Conservation (phyloP, 352 stramenopile genomes). For the Globisporangium megalacanthum region DNA sequence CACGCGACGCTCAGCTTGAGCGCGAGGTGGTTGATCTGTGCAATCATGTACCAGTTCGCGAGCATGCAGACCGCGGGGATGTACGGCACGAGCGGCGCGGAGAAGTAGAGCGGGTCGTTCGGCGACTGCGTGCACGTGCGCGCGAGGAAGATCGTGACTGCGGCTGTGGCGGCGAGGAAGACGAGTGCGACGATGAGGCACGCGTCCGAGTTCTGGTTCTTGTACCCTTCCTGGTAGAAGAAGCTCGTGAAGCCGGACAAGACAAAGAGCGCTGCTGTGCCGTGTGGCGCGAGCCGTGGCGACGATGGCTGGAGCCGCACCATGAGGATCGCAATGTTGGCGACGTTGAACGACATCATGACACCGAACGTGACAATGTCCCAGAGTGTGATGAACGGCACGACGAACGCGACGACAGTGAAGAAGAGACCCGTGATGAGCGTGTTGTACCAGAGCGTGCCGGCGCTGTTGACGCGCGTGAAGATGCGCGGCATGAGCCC, state of each 20-base stretch:
- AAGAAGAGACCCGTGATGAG: slow-evolving; percentile 64
- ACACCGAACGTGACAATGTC: slow-evolving; percentile 87
- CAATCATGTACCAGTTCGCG: slow-evolving; percentile 62
- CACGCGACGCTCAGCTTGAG: slow-evolving; percentile 35
- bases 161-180: slow-evolving; percentile 33
- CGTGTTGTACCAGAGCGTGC: slow-evolving; percentile 77
- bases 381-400: slow-evolving; percentile 78
- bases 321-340: slow-evolving; percentile 68
- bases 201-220: slow-evolving; percentile 25
- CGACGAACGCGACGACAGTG: slow-evolving; percentile 59
- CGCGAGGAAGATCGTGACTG: slow-evolving; percentile 27
- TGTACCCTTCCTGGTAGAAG: slow-evolving; percentile 53
- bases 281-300: slow-evolving; percentile 26
- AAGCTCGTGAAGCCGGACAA: slow-evolving; percentile 32
- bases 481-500: slow-evolving; percentile 91
- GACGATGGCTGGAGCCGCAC: slow-evolving; percentile 50
- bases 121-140: slow-evolving; percentile 39
- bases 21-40: slow-evolving; percentile 35
- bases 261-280: slow-evolving; percentile 33
- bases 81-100: slow-evolving; percentile 53
- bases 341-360: slow-evolving; percentile 80
- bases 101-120: slow-evolving; percentile 28
- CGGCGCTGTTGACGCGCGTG: slow-evolving; percentile 57
- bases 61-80: slow-evolving; percentile 47
- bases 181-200: slow-evolving; percentile 40